Evolutionary conservation across 2,329 filamentous ascomycete genomes (phyloP).

Genomic region (Alternaria ethzedia): DNA sequence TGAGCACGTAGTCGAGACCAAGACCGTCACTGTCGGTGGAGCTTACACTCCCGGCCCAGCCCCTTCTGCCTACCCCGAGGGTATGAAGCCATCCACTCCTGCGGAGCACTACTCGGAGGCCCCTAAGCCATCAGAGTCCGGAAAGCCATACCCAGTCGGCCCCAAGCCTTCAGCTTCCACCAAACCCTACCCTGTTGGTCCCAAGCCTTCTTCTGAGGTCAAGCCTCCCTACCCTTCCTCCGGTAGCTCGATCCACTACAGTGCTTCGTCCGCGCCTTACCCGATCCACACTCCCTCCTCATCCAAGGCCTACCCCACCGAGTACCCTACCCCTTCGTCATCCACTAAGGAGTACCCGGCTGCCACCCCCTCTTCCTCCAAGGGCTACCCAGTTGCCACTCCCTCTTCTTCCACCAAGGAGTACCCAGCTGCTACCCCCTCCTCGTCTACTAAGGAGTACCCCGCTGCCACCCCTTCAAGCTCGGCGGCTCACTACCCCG

Average conservation of each 20-base stretch:
- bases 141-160: conserved; percentile 7
- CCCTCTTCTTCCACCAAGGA: conserved; percentile 11
- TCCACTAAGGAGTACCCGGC: conserved; percentile 1
- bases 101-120: conserved; percentile 6
- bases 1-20: conserved; percentile 28
- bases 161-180: conserved; percentile 17
- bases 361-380: neutral
- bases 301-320: neutral
- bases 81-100: conserved; percentile 2
- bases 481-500: neutral
- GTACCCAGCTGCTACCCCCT: conserved; percentile 6
- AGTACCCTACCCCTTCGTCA: neutral
- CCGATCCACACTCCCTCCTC: conserved; percentile 18
- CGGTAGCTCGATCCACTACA: conserved; percentile 9
- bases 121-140: neutral
- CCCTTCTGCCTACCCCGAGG: conserved; percentile 2
- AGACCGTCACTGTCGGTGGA: conserved; percentile 28
- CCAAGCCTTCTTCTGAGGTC: neutral
- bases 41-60: conserved; percentile 9
- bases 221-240: conserved; percentile 3
- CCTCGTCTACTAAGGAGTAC: conserved; percentile 5
- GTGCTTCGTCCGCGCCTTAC: conserved; percentile 25
- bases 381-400: neutral
- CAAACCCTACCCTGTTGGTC: neutral
- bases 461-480: conserved; percentile 6